These are phyloP conservation scores for Pythium grandisporangium DNA, from an alignment of 352 stramenopile genomes.

Conservation along the genomic window DNA sequence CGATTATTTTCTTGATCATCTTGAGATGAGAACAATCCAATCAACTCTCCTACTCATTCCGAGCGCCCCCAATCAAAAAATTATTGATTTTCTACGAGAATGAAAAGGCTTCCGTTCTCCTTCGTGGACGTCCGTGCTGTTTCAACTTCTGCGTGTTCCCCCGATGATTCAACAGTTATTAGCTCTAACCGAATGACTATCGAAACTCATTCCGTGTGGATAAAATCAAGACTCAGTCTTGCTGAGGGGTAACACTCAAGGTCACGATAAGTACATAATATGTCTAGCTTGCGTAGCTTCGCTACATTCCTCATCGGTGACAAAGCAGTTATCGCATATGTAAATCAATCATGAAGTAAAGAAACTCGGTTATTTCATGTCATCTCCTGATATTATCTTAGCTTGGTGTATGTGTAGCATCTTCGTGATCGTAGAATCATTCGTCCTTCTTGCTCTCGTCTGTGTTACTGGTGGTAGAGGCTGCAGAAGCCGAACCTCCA, in stretches of 20 bases:
- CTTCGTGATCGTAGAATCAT: neutral
- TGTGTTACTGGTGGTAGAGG: neutral
- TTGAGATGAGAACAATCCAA: conserved; percentile 20
- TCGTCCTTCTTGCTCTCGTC: conserved; percentile 9
- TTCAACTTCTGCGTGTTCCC: conserved; percentile 3
- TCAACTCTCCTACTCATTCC: conserved; percentile 28
- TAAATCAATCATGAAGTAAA: no score
- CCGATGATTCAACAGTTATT: conserved; percentile 83
- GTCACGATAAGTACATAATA: no score
- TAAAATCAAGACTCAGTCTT: conserved; percentile 12
- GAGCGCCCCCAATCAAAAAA: conserved; percentile 6
- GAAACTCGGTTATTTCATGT: no score
- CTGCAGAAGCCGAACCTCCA: neutral
- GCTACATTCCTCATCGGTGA: no score
- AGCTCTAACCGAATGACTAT: conserved; percentile 86
- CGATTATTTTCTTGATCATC: conserved; percentile 20
- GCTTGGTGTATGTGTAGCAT: neutral
- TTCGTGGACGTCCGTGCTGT: no score
- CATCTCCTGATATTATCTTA: no score
- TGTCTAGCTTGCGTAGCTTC: no score
- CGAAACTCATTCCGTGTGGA: conserved; percentile 37
- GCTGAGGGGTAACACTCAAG: conserved; percentile 15
- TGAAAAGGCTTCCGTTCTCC: no score
- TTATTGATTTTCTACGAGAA: conserved; percentile 4
- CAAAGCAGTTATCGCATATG: no score